These are phyloP conservation scores for Candida wancherniae DNA, from an alignment of 805 yeast species.

Conservation along the genomic window DNA sequence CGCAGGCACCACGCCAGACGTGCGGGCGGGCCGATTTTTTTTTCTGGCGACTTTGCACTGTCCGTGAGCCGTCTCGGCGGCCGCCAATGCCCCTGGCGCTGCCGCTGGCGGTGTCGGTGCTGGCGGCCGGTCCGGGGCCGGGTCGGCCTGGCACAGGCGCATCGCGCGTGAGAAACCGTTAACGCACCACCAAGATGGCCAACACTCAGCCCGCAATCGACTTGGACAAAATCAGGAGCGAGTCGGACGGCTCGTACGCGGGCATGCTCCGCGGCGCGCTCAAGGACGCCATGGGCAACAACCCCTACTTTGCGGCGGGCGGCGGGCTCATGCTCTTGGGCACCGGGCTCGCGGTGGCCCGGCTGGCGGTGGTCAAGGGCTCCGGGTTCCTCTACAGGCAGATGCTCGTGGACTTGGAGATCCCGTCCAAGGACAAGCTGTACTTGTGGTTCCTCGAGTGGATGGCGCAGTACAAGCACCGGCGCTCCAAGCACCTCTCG, in stretches of 20 bases:
- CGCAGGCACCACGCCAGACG: no score
- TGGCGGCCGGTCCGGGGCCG: no score
- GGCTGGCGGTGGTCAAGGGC: constrained; percentile 60
- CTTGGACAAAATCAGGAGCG: constrained; percentile 29
- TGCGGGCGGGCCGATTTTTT: no score
- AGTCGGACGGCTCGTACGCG: constrained; percentile 34
- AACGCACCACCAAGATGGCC: no score
- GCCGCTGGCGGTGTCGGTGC: no score
- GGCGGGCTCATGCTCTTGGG: constrained; percentile 96
- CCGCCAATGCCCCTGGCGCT: no score
- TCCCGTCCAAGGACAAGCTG: constrained; percentile 88
- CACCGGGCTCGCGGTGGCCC: constrained; percentile 74
- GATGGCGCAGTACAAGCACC: constrained; percentile 80
- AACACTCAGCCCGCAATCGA: constrained; percentile 26
- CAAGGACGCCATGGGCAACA: constrained; percentile 54
- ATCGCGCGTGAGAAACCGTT: no score
- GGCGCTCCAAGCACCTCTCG: constrained; percentile 77
- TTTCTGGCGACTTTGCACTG: no score
- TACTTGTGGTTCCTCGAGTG: constrained; percentile 94
- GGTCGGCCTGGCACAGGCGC: no score
- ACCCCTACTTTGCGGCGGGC: constrained; percentile 98
- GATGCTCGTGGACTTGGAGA: constrained; percentile 85
- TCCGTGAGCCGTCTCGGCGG: no score
- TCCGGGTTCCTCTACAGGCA: constrained; percentile 74
- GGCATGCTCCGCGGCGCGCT: constrained; percentile 38